Evolutionary conservation across 495 filamentous ascomycete species (phyloP), one percentile per base, ranked within the genome.

Genomic region (Trichoderma erinaceum): DNA sequence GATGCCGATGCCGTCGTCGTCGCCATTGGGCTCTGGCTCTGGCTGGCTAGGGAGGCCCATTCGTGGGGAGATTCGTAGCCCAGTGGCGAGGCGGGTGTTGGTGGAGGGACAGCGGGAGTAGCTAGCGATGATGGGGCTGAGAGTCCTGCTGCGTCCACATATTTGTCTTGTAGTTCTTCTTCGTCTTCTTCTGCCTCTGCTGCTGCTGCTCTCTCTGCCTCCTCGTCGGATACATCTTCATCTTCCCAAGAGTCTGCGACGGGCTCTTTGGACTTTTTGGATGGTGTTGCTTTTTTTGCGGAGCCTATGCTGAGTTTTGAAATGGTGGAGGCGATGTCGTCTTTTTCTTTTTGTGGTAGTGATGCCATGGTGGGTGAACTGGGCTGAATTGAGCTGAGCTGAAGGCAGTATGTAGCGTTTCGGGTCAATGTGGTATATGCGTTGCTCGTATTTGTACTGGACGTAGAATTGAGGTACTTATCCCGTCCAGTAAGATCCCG

Each of bases 161-260:
- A 8, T 77, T 75, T 75, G 18, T 77, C 78, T 38, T 21, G 27
- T 23, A 72, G 74, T 68, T 72, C 74, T 50, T 66, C 67, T 41
- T 67, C 11, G 79, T 75, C 11, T 77, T 75, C 75, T 16, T 77
- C 78, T 69, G 83, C 78, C 61, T 77, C 72, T 58, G 27, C 74
- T 67, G 27, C 67, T 70, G 50, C 66, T 66, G 71, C 10, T 46
- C 82, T 85, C 25, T 75, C 66, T 66, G 71, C 11, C 43, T 83
- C 85, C 21, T 75, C 70, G 71, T 78, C 77, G 0, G 82, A 77
- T 73, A 81, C 41, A 70, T 82, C 77, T 66, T 91, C 92, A 75
- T 93, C 91, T 78, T 97, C 92, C 92, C 92, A 96, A 69, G 90
- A 93, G 73, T 95, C 92, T 66, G 85, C 89, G 38, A 92, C 81